Base-by-base conservation (phyloP, 306 rosid species). In the Bauhinia variegata region DNA sequence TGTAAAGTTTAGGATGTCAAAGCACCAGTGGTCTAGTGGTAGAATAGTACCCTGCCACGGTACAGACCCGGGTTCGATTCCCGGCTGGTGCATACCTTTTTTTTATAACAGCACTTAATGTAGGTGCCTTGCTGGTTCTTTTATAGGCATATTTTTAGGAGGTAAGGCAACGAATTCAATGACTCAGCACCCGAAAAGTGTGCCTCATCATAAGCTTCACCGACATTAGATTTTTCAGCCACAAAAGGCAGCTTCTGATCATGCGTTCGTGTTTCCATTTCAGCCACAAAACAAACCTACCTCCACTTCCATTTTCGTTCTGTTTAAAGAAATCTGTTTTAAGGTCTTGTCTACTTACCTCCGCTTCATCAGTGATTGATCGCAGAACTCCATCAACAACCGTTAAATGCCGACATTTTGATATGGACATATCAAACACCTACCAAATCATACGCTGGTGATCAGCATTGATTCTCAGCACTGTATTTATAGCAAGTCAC, bases 31-130 rank as follows among this genome's bases (percentile, higher is more conserved):
- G 77, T 73, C 77, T 73, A 73, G 65, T 63, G 67, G 48, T 47
- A 65, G 71, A 52, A 63, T 63, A 74, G 46, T 73, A 73, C 78
- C 78, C 72, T 64, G 66, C 72, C 78, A 64, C 72, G 72, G 60
- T 73, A 64, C 72, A 64, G 78, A 64, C 72, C 72, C 66, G 66
- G 78, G 78, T 73, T 73, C 72, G 78, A 73, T 73, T 73, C 78
- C 78, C 65, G 71, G 78, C 78, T 46, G 78, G 78, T 73, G 78
- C 78, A 54, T 1, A 12, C 0, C 36, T 31, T 11, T 12, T 23
- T 23, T 23, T 2, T 23, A 2, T 23, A 23, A 23, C 28, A 23
- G 1, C 2, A 23, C 28, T 23, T 23, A 23, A 23, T n/a, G n/a
- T n/a, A n/a, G n/a, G n/a, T n/a, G n/a, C n/a, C n/a, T n/a, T n/a